A percentile compares a stretch with the other conserved stretches of the same genome.
These are phyloP conservation scores for Kwoniella newhampshirensis DNA, from an alignment of 768 basidiomycete species.

Conservation along the genomic window DNA sequence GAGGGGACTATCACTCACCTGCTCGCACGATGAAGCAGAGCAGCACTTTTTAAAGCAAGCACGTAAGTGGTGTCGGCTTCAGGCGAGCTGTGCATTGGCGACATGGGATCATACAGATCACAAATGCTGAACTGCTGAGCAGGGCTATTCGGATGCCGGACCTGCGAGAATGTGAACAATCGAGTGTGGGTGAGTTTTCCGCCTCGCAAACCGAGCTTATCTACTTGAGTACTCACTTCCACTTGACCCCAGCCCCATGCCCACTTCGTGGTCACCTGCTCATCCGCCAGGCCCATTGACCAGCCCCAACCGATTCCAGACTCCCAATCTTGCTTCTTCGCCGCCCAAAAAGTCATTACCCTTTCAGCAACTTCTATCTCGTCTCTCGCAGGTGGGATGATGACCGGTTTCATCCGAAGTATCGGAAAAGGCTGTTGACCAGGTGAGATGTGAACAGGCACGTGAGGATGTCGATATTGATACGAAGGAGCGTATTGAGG, in stretches of 20 bases:
- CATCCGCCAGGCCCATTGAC: constrained; percentile 39
- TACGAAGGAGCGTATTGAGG: constrained; percentile 26
- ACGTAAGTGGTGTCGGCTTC: constrained; percentile 34
- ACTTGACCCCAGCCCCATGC: constrained; percentile 32
- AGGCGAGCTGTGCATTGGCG: constrained; percentile 17
- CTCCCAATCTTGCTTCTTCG: constrained; percentile 48
- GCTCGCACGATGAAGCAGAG: constrained; percentile 36
- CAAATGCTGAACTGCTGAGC: constrained; percentile 22
- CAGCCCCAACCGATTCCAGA: constrained; percentile 44
- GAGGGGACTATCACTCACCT: no score
- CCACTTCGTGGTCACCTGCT: constrained; percentile 44
- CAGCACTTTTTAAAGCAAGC: constrained; percentile 37
- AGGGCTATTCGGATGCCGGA: not conserved
- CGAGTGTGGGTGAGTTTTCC: not conserved
- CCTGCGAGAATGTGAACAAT: no score
- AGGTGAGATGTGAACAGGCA: not conserved
- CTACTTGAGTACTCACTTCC: constrained; percentile 29
- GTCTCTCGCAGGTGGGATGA: constrained; percentile 45
- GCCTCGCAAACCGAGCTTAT: not conserved
- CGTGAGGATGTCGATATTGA: constrained; percentile 24
- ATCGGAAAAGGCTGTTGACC: constrained; percentile 13
- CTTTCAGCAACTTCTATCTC: constrained; percentile 46
- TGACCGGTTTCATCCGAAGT: constrained; percentile 39
- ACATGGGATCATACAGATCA: constrained; percentile 26
- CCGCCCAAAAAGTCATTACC: constrained; percentile 49